These are phyloP conservation scores for Eimeria praecox DNA, from an alignment of 169 alveolate genomes.

Conservation along the genomic window DNA sequence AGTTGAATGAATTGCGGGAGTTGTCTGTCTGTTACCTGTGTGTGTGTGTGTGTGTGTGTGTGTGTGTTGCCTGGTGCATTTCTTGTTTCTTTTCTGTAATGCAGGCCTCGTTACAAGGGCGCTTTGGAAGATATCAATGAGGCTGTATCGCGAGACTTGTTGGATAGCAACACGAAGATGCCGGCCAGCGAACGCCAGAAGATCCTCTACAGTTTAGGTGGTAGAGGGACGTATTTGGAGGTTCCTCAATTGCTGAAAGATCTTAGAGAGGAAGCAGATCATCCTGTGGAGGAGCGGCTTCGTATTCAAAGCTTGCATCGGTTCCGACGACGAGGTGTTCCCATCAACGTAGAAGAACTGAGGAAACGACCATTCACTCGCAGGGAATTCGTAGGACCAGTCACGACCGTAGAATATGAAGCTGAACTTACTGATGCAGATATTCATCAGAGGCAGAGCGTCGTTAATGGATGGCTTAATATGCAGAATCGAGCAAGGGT, in stretches of 20 bases:
- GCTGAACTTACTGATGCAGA: background rate
- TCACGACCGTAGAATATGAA: background rate
- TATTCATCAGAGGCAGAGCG: slow-evolving; percentile 16
- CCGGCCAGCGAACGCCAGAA: slow-evolving; percentile 11
- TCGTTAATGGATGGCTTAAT: slow-evolving; percentile 16
- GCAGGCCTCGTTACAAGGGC: background rate
- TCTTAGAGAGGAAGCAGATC: slow-evolving; percentile 14
- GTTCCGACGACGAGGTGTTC: background rate
- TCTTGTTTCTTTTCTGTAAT: background rate
- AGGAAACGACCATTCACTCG: slow-evolving; percentile 6
- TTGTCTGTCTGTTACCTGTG: no score
- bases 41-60: no score
- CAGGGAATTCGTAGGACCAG: background rate
- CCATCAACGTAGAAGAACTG: background rate
- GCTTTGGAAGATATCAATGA: slow-evolving; percentile 17
- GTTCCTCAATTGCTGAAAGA: background rate
- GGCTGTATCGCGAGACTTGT: background rate
- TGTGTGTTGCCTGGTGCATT: background rate
- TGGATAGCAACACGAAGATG: slow-evolving; percentile 23
- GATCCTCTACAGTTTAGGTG: slow-evolving; percentile 1
- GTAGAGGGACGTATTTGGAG: background rate
- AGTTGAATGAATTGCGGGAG: no score
- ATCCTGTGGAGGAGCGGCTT: slow-evolving; percentile 15
- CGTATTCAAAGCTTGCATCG: slow-evolving; percentile 14
- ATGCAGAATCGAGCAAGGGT: slow-evolving; percentile 1